A percentile compares a stretch with the other conserved stretches of the same genome.
These are phyloP conservation scores for Jamesozyma rosinii DNA, from an alignment of 805 yeast genomes.

Conservation along the genomic window DNA sequence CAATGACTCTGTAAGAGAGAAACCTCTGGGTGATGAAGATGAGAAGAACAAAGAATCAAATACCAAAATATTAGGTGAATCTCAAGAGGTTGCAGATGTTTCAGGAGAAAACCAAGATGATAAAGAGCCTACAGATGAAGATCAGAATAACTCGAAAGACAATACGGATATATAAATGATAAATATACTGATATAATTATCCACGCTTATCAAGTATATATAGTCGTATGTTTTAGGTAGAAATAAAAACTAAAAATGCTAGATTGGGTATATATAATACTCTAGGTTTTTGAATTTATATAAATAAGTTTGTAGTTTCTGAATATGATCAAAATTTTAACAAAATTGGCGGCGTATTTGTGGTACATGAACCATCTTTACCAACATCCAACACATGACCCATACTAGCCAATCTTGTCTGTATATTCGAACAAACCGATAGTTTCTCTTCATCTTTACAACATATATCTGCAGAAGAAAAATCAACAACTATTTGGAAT, in stretches of 20 bases:
- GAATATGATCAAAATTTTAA: not conserved
- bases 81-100: too few species aligned
- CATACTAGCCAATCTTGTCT: constrained; percentile 1
- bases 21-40: not conserved
- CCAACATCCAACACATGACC: not conserved
- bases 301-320: too few species aligned
- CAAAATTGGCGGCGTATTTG: not conserved
- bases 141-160: too few species aligned
- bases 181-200: too few species aligned
- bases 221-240: too few species aligned
- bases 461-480: not conserved
- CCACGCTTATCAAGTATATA: too few species aligned
- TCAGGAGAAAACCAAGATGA: not conserved
- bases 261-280: too few species aligned
- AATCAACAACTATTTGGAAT: constrained; percentile 8
- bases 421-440: constrained; percentile 5
- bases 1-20: not conserved
- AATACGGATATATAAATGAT: too few species aligned
- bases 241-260: too few species aligned
- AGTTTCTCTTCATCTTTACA: not conserved
- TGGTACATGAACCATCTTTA: not conserved
- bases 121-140: not conserved
- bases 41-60: not conserved
- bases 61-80: too few species aligned
- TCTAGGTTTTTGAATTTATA: too few species aligned